phyloP scores from a whole-genome alignment of 139 green algal genomes.

The Diplosphaera chodatii region DNA sequence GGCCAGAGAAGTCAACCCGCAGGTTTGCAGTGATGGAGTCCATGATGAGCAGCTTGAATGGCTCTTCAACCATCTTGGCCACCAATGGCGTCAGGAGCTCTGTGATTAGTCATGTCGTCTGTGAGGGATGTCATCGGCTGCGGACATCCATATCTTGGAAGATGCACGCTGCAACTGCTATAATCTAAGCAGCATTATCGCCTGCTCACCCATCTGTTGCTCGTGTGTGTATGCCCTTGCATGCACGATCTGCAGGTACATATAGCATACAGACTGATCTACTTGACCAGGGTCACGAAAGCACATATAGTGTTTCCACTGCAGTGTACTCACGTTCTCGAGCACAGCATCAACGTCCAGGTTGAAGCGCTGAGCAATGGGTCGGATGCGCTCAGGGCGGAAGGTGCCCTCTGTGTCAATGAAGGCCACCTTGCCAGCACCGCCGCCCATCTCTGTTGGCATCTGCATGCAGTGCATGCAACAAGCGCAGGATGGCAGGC shows the following conservation, averaged over 20 bases:
- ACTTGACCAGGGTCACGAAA: no score
- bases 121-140: no score
- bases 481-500: no score
- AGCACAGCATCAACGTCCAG: constrained; percentile 71
- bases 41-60: constrained; percentile 80
- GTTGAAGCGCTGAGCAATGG: constrained; percentile 79
- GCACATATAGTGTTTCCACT: no score
- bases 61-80: constrained; percentile 65
- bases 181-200: no score
- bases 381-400: constrained; percentile 67
- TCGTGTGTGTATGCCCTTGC: constrained; percentile 78
- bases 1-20: constrained; percentile 78
- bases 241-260: constrained; percentile 51
- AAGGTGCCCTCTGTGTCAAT: constrained; percentile 96
- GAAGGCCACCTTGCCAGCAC: constrained; percentile 65
- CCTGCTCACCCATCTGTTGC: constrained; percentile 49
- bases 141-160: no score
- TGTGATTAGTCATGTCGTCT: neutral
- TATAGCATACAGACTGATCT: no score
- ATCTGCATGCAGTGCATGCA: no score
- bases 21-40: constrained; percentile 84
- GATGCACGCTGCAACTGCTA: no score
- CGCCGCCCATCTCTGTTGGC: constrained; percentile 44
- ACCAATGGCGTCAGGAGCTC: constrained; percentile 57
- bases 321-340: constrained; percentile 55